Evolutionary conservation across 441 rosid genomes (phyloP).

Genomic region (Syzygium syzygioides): DNA sequence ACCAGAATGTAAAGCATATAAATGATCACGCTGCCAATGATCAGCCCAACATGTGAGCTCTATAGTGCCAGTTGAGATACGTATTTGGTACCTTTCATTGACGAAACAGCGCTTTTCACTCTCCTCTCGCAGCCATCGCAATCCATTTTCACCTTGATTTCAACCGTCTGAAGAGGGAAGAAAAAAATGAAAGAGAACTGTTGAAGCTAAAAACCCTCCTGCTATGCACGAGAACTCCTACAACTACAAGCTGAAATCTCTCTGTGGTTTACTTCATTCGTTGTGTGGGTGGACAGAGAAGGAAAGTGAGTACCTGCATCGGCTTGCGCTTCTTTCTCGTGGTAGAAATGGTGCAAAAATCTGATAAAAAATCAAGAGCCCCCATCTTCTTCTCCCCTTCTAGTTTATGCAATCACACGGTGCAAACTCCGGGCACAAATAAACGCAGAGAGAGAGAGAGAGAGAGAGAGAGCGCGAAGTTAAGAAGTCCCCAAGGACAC

Average conservation of each 20-base stretch:
- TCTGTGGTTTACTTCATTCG: not conserved
- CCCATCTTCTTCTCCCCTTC: not conserved
- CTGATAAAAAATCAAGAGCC: not conserved
- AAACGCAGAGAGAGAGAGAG: not conserved
- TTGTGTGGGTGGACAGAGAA: not conserved
- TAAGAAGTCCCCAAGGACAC: not conserved
- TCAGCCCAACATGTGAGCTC: not conserved
- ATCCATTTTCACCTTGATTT: conserved; percentile 2
- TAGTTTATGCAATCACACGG: no score
- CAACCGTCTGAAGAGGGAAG: not conserved
- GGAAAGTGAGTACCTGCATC: not conserved
- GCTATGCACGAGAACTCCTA: not conserved
- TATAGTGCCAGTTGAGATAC: not conserved
- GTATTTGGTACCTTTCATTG: not conserved
- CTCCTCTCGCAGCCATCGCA: conserved; percentile 6
- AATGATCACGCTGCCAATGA: not conserved
- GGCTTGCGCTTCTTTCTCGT: not conserved
- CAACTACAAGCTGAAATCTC: not conserved
- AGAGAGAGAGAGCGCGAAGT: not conserved
- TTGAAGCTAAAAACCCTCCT: not conserved
- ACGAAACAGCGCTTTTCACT: not conserved
- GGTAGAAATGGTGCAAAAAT: not conserved
- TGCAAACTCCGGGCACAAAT: not conserved
- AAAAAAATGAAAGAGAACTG: not conserved
- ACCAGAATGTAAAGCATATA: not conserved